Evolutionary conservation across 441 rosid species (phyloP).

Genomic region (Arabidopsis hybrid): DNA sequence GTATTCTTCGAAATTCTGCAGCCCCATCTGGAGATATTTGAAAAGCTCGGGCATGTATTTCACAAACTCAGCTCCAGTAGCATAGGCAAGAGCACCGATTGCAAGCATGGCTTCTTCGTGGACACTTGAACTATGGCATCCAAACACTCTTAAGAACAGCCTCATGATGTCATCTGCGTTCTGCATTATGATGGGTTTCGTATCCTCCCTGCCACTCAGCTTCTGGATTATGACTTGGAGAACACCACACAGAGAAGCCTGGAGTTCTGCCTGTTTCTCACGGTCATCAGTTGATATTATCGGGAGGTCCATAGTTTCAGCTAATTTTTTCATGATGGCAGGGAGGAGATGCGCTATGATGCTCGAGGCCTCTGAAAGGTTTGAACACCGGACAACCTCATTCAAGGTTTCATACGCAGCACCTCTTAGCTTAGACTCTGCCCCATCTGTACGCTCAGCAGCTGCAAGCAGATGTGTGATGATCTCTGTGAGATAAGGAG

Average conservation of each 20-base stretch:
- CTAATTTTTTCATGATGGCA: conserved; percentile 75
- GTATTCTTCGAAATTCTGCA: conserved; percentile 91
- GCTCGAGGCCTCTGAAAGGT: conserved; percentile 64
- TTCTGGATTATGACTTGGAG: conserved; percentile 95
- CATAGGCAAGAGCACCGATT: conserved; percentile 92
- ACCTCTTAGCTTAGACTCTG: conserved; percentile 80
- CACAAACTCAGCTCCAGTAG: conserved; percentile 76
- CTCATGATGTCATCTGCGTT: conserved; percentile 89
- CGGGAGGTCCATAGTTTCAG: conserved; percentile 78
- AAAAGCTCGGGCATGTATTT: conserved; percentile 86
- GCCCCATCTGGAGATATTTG: conserved; percentile 82
- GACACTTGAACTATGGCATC: conserved; percentile 91
- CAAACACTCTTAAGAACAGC: conserved; percentile 81
- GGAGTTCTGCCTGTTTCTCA: conserved; percentile 91
- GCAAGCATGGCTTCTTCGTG: conserved; percentile 99
- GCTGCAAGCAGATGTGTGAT: conserved; percentile 70
- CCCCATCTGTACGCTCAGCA: conserved; percentile 83
- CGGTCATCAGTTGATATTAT: conserved; percentile 82
- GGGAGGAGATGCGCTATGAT: conserved; percentile 81
- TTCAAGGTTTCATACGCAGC: conserved; percentile 92
- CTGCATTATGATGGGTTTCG: conserved; percentile 70
- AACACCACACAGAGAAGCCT: conserved; percentile 94
- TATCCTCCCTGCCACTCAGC: conserved; percentile 66
- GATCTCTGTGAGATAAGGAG: conserved; percentile 71
- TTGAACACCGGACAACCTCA: conserved; percentile 89